phyloP scores from a whole-genome alignment of 2,329 filamentous ascomycete genomes.

The Lachnellula occidentalis region DNA sequence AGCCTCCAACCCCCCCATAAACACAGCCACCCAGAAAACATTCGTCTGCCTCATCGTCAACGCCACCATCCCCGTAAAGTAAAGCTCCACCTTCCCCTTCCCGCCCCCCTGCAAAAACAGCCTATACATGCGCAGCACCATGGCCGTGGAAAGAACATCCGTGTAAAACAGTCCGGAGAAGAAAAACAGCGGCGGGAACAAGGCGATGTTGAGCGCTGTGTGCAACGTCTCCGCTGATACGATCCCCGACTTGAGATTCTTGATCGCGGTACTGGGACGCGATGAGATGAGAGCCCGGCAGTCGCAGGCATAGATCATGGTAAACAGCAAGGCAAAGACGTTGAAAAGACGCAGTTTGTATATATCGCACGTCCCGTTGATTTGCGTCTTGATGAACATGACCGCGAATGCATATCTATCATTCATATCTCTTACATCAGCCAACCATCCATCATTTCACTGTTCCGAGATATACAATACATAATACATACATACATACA shows the following conservation, averaged over 20 bases:
- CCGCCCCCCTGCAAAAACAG: slow-evolving; percentile 41
- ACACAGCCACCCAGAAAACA: slow-evolving; percentile 87
- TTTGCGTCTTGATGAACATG: slow-evolving; percentile 32
- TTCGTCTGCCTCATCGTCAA: slow-evolving; percentile 89
- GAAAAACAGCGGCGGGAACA: slow-evolving; percentile 92
- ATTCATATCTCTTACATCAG: neutral
- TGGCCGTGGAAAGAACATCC: slow-evolving; percentile 74
- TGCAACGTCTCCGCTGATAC: slow-evolving; percentile 35
- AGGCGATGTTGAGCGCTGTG: slow-evolving; percentile 69
- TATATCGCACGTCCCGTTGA: slow-evolving; percentile 33
- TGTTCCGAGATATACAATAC: no score
- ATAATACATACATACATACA: no score
- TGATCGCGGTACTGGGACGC: neutral
- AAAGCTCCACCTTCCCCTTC: slow-evolving; percentile 32
- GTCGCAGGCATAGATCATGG: slow-evolving; percentile 30
- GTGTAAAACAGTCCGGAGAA: slow-evolving; percentile 96
- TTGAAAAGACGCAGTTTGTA: slow-evolving; percentile 46
- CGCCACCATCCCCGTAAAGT: slow-evolving; percentile 54
- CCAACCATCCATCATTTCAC: neutral
- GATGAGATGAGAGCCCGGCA: slow-evolving; percentile 22
- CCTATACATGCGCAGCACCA: slow-evolving; percentile 66
- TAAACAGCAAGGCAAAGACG: slow-evolving; percentile 38
- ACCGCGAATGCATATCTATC: slow-evolving; percentile 40
- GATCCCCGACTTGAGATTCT: slow-evolving; percentile 2
- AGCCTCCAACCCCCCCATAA: slow-evolving; percentile 59